These are phyloP conservation scores for Trypanosoma boissoni DNA, from an alignment of 208 protist species.

Conservation along the genomic window DNA sequence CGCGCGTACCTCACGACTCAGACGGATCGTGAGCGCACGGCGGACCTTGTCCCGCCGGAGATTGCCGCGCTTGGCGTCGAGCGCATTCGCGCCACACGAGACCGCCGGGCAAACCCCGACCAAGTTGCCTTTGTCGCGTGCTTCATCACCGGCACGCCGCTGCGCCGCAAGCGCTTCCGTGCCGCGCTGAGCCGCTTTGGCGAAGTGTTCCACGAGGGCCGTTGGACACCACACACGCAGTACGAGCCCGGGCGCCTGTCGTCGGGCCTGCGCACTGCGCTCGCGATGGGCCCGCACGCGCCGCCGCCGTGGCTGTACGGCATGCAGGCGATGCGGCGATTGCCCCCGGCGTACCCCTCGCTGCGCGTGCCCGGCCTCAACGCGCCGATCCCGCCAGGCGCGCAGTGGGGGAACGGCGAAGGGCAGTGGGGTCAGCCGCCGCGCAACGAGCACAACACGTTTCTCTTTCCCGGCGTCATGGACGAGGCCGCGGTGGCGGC, in stretches of 20 bases:
- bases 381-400: conserved; percentile 97
- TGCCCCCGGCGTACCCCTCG: conserved; percentile 97
- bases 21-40: conserved; percentile 93
- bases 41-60: conserved; percentile 95
- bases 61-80: conserved; percentile 90
- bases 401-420: conserved; percentile 90
- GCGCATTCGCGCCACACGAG: conserved; percentile 96
- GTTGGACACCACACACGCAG: conserved; percentile 88
- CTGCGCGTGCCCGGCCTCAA: conserved; percentile 98
- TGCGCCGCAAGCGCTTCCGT: conserved; percentile 67
- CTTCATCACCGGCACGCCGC: conserved; percentile 98
- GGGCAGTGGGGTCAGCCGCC: conserved; percentile 98
- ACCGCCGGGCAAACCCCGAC: conserved; percentile 97
- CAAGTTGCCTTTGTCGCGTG: conserved; percentile 94
- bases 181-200: conserved; percentile 90
- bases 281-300: conserved; percentile 93
- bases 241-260: conserved; percentile 88
- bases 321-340: conserved; percentile 98
- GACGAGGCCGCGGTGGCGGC: conserved; percentile 55
- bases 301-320: conserved; percentile 99
- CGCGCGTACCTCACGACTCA: conserved; percentile 96
- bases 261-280: conserved; percentile 91
- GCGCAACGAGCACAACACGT: conserved; percentile 68
- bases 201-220: conserved; percentile 98
- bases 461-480: conserved; percentile 85